Evolutionary conservation across 2,329 filamentous ascomycete species (phyloP).

Genomic region (Drechslerella dactyloides): DNA sequence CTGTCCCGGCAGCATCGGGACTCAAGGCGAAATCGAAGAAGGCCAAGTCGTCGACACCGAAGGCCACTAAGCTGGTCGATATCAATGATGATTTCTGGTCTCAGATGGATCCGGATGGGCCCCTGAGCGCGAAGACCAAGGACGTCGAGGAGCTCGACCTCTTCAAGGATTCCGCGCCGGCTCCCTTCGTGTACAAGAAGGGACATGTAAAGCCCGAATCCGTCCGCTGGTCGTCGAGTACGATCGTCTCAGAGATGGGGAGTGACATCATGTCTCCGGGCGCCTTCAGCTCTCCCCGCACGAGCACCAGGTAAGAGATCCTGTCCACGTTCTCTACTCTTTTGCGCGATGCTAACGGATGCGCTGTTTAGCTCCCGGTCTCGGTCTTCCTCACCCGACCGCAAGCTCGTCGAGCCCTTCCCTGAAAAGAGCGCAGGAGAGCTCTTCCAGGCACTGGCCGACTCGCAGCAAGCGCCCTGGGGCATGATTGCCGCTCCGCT

Average conservation of each 20-base stretch:
- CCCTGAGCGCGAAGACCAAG: conserved; percentile 51
- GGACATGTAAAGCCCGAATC: conserved; percentile 58
- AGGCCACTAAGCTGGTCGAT: conserved; percentile 59
- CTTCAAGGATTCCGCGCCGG: conserved; percentile 28
- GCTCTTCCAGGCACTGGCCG: conserved; percentile 61
- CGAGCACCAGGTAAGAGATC: conserved; percentile 63
- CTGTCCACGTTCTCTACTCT: conserved; percentile 1
- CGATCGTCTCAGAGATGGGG: conserved; percentile 61
- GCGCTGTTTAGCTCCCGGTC: conserved; percentile 31
- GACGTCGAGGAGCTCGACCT: conserved; percentile 38
- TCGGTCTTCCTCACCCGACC: conserved; percentile 50
- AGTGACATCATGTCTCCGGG: conserved; percentile 56
- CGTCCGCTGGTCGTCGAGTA: conserved; percentile 59
- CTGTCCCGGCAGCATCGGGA: conserved; percentile 45
- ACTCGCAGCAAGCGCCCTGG: conserved; percentile 72
- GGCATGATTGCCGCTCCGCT: conserved; percentile 64
- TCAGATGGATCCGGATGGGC: conserved; percentile 63
- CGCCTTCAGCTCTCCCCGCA: conserved; percentile 62
- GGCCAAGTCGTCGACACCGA: conserved; percentile 57
- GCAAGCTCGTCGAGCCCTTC: conserved; percentile 56
- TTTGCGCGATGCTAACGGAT: conserved; percentile 4
- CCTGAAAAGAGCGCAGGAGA: conserved; percentile 54
- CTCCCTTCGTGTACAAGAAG: conserved; percentile 35
- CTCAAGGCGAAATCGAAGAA: conserved; percentile 54
- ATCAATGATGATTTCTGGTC: conserved; percentile 62